Evolutionary conservation across 1,284 basidiomycete genomes (phyloP), one percentile per base, ranked within the genome.

Genomic region (Malassezia sp.): DNA sequence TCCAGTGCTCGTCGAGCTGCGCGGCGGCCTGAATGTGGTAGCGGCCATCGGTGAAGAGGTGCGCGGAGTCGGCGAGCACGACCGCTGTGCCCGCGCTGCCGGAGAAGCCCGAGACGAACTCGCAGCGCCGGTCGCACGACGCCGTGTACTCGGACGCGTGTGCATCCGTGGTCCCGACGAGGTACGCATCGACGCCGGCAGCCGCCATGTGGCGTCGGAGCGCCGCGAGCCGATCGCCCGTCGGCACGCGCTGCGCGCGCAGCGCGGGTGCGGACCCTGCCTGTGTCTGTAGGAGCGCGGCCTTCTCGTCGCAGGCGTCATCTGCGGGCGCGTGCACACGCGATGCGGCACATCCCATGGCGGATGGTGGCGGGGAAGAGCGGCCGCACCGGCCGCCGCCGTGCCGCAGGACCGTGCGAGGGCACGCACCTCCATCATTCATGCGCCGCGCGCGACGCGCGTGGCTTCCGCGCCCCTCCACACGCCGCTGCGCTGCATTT

Each of bases 61-160:
- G 61, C 11, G 59, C 56, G 10, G 63, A 55, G 57, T 83, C 47
- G 12, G 29, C 35, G 11, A 83, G 81, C 18, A 91, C 73, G 33
- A 95, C 75, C 5, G 84, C 88, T 39, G 80, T 78, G 6, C 88
- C 89, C 3, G 83, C 81, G n/a, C 82, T 81, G 11, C 89, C 89
- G 15, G 79, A 79, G 70, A 93, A 93, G 15, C 81, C 84, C 20
- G 84, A 82, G 42, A 93, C 81, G 74, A 78, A 93, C 60, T 83
- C 79, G 43, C 84, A 76, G 24, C 88, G 79, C 68, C 83, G 83
- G 66, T 93, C 87, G 38, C 80, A 79, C 5, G 76, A 71, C 7
- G 85, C 80, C 10, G 89, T 81, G 54, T 85, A 87, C 70, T 93
- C 89, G 4, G 85, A 88, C 48, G 80, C 80, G 68, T 93, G 88